Percentiles rank a stretch among this genome's conserved stretches.
phyloP scores from a whole-genome alignment of 2,329 filamentous ascomycete species.

The Ceratocystiopsis sp. region DNA sequence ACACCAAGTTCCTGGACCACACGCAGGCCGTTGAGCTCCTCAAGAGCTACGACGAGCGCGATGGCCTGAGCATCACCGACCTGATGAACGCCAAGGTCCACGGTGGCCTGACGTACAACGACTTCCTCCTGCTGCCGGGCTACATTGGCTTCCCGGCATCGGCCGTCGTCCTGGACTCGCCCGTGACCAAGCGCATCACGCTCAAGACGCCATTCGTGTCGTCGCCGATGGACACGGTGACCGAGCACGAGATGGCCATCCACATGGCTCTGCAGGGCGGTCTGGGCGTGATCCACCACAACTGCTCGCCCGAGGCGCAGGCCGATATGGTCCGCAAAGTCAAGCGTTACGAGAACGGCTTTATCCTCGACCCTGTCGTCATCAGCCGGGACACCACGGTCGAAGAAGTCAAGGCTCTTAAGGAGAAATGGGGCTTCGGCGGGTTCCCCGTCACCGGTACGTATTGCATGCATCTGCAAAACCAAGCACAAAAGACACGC shows the following conservation, averaged over 20 bases:
- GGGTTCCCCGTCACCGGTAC: conserved; percentile 97
- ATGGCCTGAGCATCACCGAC: conserved; percentile 76
- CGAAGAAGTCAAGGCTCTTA: conserved; percentile 76
- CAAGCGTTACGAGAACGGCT: conserved; percentile 98
- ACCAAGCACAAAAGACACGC: not conserved
- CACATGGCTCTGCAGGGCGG: conserved; percentile 84
- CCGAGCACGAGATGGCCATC: conserved; percentile 98
- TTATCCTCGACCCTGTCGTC: conserved; percentile 91
- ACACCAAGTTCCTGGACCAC: conserved; percentile 51
- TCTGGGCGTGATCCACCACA: conserved; percentile 94
- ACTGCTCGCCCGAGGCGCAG: conserved; percentile 94
- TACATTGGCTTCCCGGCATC: conserved; percentile 97
- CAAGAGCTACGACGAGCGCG: conserved; percentile 59
- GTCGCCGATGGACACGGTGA: conserved; percentile 98
- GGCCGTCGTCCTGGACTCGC: conserved; percentile 73
- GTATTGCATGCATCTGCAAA: conserved; percentile 19
- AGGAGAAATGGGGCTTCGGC: conserved; percentile 97
- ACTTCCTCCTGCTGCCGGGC: conserved; percentile 90
- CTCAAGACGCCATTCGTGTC: conserved; percentile 95
- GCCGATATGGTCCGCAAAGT: conserved; percentile 99
- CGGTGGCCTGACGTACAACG: conserved; percentile 94
- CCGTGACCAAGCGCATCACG: conserved; percentile 85
- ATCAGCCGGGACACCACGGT: conserved; percentile 78
- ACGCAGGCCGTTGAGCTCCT: conserved; percentile 63
- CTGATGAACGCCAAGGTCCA: conserved; percentile 83